Evolutionary conservation across 257 asterid genomes (phyloP).

Genomic region (Jacaranda mimosifolia): DNA sequence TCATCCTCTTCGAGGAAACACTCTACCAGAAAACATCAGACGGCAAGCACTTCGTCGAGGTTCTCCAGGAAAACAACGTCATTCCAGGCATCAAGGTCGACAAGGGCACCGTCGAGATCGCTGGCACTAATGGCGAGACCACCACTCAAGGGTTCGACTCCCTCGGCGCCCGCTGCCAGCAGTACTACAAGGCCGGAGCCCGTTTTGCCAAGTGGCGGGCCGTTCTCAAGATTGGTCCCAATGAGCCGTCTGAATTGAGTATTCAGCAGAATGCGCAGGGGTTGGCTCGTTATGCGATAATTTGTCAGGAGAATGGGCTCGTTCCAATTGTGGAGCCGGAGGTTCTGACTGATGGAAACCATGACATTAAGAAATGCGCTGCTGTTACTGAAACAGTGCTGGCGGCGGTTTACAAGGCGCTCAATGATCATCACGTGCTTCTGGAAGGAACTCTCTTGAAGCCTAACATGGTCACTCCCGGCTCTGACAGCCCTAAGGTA

Average conservation of each 20-base stretch:
- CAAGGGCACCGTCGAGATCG: constrained; percentile 79
- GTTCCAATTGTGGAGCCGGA: constrained; percentile 95
- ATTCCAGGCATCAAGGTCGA: constrained; percentile 89
- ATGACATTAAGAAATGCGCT: constrained; percentile 74
- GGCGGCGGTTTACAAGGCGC: constrained; percentile 85
- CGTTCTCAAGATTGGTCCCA: constrained; percentile 76
- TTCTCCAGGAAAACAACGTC: constrained; percentile 72
- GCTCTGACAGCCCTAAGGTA: constrained; percentile 85
- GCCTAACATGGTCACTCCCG: constrained; percentile 96
- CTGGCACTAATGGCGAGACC: constrained; percentile 84
- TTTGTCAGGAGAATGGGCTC: constrained; percentile 90
- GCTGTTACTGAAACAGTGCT: constrained; percentile 78
- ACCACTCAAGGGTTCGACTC: constrained; percentile 88
- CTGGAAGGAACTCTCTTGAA: constrained; percentile 90
- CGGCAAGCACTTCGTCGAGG: constrained; percentile 81
- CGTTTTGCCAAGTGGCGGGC: constrained; percentile 93
- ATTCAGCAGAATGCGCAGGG: constrained; percentile 91
- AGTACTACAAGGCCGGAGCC: constrained; percentile 92
- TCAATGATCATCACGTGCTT: constrained; percentile 87
- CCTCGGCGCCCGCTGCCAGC: constrained; percentile 71
- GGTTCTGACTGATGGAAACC: constrained; percentile 77
- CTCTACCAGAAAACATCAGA: constrained; percentile 78
- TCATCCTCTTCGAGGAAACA: constrained; percentile 90
- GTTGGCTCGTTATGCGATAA: constrained; percentile 86
- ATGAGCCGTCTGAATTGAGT: constrained; percentile 77